Conservation (phyloP, 2,329 filamentous ascomycete species). For the Penicillium occitanis region DNA sequence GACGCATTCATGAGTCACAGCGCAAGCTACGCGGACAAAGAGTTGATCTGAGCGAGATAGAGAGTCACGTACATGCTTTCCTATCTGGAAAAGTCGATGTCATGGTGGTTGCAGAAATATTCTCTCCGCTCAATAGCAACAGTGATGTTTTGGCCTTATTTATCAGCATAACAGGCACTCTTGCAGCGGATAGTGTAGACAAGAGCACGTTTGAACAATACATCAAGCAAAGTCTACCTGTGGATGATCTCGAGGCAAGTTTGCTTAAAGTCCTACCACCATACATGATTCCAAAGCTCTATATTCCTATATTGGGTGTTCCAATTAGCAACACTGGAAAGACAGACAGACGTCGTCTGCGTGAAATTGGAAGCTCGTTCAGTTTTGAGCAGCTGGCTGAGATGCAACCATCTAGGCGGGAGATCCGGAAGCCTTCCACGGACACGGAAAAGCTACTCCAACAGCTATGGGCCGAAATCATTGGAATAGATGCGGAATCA, state of each 20-base stretch:
- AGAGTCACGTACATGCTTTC: conserved; percentile 23
- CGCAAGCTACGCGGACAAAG: conserved; percentile 62
- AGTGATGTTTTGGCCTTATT: conserved; percentile 4
- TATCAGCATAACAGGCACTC: neutral
- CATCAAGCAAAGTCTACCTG: neutral
- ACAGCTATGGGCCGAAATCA: conserved; percentile 26
- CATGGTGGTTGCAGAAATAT: neutral
- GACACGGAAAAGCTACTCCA: conserved; percentile 22
- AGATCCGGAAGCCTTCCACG: conserved; percentile 14
- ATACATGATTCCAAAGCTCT: conserved; percentile 17
- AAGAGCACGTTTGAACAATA: neutral
- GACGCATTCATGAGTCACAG: conserved; percentile 46
- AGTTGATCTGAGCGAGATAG: conserved; percentile 54
- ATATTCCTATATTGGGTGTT: neutral
- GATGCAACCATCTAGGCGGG: conserved; percentile 6
- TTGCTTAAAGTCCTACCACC: conserved; percentile 17
- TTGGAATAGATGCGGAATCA: conserved; percentile 23
- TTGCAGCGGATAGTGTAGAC: neutral
- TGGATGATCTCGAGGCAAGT: neutral
- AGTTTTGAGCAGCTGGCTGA: conserved; percentile 23
- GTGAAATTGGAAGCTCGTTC: neutral
- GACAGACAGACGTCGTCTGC: conserved; percentile 10
- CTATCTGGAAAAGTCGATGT: neutral
- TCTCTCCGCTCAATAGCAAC: neutral
- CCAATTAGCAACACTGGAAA: conserved; percentile 15